These are phyloP conservation scores for Passalora sequoiae DNA, from an alignment of 2,329 filamentous ascomycete species.

Conservation along the genomic window DNA sequence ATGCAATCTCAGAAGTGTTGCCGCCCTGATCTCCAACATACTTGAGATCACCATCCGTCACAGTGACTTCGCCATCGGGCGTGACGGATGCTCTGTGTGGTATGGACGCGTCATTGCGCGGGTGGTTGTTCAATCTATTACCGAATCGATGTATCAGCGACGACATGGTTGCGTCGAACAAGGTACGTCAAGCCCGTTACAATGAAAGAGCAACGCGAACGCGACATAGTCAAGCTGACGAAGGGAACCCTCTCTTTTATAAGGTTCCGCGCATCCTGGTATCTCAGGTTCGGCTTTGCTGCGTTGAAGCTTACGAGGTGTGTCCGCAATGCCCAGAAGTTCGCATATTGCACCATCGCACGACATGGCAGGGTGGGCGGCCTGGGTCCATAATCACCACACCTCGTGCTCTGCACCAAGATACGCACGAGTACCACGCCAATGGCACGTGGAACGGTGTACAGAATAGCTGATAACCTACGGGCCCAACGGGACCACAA, in stretches of 20 bases:
- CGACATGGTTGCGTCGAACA: too few relatives aligned
- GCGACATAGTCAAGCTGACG: too few relatives aligned
- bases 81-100: constrained; percentile 11
- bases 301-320: background rate
- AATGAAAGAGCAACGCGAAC: too few relatives aligned
- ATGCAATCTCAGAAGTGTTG: constrained; percentile 49
- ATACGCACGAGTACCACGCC: constrained; percentile 4
- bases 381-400: too few relatives aligned
- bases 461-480: too few relatives aligned
- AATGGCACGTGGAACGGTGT: background rate
- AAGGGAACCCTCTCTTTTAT: too few relatives aligned
- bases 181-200: too few relatives aligned
- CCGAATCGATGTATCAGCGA: background rate
- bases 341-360: constrained; percentile 17
- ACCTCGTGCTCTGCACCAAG: too few relatives aligned
- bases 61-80: constrained; percentile 11
- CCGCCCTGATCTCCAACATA: constrained; percentile 43
- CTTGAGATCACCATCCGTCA: constrained; percentile 39
- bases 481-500: too few relatives aligned
- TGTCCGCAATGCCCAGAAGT: background rate
- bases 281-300: background rate
- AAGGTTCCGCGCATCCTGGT: too few relatives aligned
- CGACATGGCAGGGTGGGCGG: too few relatives aligned
- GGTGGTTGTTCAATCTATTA: background rate
- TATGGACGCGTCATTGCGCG: constrained; percentile 1